These are phyloP conservation scores for Alternaria metachromatica DNA, from an alignment of 2,329 filamentous ascomycete species.

Conservation along the genomic window DNA sequence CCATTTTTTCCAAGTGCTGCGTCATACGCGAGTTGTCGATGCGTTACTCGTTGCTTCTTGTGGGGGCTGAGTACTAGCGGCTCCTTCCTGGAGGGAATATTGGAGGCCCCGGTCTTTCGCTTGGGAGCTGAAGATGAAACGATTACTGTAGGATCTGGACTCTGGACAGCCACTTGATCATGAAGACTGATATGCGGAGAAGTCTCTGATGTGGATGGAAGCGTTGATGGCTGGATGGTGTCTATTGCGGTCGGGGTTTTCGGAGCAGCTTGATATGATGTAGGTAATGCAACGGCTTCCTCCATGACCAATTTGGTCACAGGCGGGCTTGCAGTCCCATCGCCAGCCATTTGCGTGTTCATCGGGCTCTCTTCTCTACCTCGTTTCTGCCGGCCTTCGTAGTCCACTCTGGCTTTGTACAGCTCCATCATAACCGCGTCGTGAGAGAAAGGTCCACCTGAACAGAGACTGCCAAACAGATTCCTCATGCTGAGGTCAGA, in stretches of 20 bases:
- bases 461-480: slow-evolving; percentile 76
- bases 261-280: background rate
- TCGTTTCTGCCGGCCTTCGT: slow-evolving; percentile 16
- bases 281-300: background rate
- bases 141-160: background rate
- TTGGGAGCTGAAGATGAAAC: background rate
- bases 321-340: background rate
- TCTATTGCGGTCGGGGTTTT: background rate
- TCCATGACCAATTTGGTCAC: background rate
- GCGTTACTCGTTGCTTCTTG: slow-evolving; percentile 14
- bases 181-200: background rate
- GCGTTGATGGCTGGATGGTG: background rate
- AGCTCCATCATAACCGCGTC: slow-evolving; percentile 65
- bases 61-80: background rate
- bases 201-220: background rate
- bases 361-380: slow-evolving; percentile 16
- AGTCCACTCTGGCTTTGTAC: slow-evolving; percentile 22
- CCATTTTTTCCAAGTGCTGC: slow-evolving; percentile 40
- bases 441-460: slow-evolving; percentile 65
- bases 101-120: background rate
- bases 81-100: background rate
- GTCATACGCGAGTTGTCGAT: slow-evolving; percentile 34
- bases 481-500: slow-evolving; percentile 67
- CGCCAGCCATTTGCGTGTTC: slow-evolving; percentile 16
- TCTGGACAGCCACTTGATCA: background rate